A percentile compares a stretch with the other conserved stretches of the same genome.
Conservation (phyloP, 192 early-diverging fungal genomes). For the Helicostylum pulchrum region DNA sequence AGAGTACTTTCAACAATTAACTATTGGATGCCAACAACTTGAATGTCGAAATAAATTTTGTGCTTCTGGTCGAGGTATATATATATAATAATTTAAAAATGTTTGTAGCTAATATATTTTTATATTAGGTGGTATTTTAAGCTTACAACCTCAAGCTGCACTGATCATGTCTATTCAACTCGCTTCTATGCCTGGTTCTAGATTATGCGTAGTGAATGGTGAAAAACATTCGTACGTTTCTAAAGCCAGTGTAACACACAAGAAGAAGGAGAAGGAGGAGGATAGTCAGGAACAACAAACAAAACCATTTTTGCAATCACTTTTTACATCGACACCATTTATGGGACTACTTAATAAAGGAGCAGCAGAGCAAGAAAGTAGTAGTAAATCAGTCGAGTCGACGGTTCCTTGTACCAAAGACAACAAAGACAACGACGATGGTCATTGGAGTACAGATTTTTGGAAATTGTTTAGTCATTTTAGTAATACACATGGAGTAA, state of each 20-base stretch:
- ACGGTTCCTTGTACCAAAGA: not conserved
- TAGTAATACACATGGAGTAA: not conserved
- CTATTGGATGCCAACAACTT: slow-evolving; percentile 8
- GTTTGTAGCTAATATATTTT: too few species aligned
- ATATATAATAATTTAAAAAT: too few species aligned
- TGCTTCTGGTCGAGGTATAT: slow-evolving; percentile 13
- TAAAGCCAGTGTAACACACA: not conserved
- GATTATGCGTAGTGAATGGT: not conserved
- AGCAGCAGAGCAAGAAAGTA: too few species aligned
- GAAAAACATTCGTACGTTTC: not conserved
- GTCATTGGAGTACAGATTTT: slow-evolving; percentile 17
- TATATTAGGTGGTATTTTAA: slow-evolving; percentile 19
- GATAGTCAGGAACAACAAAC: not conserved
- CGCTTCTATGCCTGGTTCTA: slow-evolving; percentile 7
- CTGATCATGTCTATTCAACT: slow-evolving; percentile 21
- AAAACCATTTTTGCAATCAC: slow-evolving; percentile 10
- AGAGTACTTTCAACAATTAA: slow-evolving; percentile 18
- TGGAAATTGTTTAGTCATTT: slow-evolving; percentile 13
- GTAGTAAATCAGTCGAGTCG: too few species aligned
- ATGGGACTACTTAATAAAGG: not conserved
- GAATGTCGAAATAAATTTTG: slow-evolving; percentile 17
- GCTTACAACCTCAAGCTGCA: slow-evolving; percentile 20
- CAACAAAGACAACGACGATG: too few species aligned
- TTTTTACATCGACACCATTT: slow-evolving; percentile 8
- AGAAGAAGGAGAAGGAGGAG: not conserved